These are phyloP conservation scores for Amylocystis lapponica DNA, from an alignment of 768 basidiomycete species.

Conservation along the genomic window DNA sequence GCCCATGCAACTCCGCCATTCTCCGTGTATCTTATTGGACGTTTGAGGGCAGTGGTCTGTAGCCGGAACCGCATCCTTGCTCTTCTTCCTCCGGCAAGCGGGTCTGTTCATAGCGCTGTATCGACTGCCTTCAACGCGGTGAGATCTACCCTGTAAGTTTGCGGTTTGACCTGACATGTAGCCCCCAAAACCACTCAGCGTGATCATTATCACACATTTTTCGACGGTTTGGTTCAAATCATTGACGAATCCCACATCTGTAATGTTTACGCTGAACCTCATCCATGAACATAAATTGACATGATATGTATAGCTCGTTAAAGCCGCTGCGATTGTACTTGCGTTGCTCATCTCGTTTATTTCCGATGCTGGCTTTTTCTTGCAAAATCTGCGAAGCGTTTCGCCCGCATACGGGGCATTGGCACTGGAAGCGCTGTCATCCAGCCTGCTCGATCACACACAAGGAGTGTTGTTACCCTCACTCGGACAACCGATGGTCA, in stretches of 20 bases:
- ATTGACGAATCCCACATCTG: constrained; percentile 43
- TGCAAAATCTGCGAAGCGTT: constrained; percentile 36
- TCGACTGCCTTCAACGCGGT: constrained; percentile 65
- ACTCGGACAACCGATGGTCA: constrained; percentile 49
- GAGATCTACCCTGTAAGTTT: constrained; percentile 15
- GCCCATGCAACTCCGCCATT: constrained; percentile 3
- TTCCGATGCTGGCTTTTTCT: constrained; percentile 44
- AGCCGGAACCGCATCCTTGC: constrained; percentile 57
- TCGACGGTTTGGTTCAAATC: constrained; percentile 61
- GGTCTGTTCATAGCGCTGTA: constrained; percentile 65
- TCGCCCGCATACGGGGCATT: constrained; percentile 67
- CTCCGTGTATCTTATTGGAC: constrained; percentile 7
- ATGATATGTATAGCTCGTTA: constrained; percentile 38
- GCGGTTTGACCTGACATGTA: neutral
- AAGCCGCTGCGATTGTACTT: constrained; percentile 38
- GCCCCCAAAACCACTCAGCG: constrained; percentile 32
- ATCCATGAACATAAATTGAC: no score
- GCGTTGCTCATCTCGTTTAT: constrained; percentile 52
- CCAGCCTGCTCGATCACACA: constrained; percentile 60
- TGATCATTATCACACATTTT: constrained; percentile 65
- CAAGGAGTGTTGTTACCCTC: constrained; percentile 51
- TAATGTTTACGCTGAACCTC: constrained; percentile 24
- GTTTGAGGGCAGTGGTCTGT: constrained; percentile 54
- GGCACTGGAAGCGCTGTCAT: constrained; percentile 50
- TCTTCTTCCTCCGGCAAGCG: constrained; percentile 59